These are phyloP conservation scores for Panaeolus papilionaceus DNA, from an alignment of 768 basidiomycete genomes.

Conservation along the genomic window DNA sequence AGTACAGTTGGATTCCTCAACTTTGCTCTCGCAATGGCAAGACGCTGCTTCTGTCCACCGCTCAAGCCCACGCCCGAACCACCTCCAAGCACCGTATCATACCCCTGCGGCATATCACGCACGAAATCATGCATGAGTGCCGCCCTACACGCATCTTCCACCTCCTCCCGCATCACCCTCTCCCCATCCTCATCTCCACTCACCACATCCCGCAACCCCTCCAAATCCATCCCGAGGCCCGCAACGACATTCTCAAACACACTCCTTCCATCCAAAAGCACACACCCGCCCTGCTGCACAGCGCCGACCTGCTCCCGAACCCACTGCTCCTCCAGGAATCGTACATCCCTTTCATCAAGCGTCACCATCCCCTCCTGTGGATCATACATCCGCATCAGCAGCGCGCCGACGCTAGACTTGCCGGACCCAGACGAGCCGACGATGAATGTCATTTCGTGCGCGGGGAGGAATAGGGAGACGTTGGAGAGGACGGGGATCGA, in stretches of 20 bases:
- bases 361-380: constrained; percentile 69
- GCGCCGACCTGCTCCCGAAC: constrained; percentile 73
- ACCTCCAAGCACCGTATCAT: constrained; percentile 78
- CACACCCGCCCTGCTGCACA: constrained; percentile 71
- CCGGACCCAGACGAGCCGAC: constrained; percentile 93
- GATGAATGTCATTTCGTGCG: constrained; percentile 87
- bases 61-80: constrained; percentile 72
- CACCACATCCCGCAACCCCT: constrained; percentile 28
- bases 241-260: constrained; percentile 74
- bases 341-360: constrained; percentile 84
- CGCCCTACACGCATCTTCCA: constrained; percentile 81
- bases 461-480: constrained; percentile 70
- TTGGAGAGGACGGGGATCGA: constrained; percentile 69
- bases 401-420: constrained; percentile 87
- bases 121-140: constrained; percentile 92
- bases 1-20: constrained; percentile 87
- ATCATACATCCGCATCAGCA: constrained; percentile 82
- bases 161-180: constrained; percentile 68
- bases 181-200: constrained; percentile 56
- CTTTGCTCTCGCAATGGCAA: constrained; percentile 88
- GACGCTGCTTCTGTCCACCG: constrained; percentile 91
- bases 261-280: constrained; percentile 75
- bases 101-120: constrained; percentile 81
- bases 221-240: constrained; percentile 53
- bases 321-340: constrained; percentile 75